Evolutionary conservation across 75 land plant genomes (phyloP), one percentile per base, ranked within the genome.

Genomic region (Sequoia sempervirens): DNA sequence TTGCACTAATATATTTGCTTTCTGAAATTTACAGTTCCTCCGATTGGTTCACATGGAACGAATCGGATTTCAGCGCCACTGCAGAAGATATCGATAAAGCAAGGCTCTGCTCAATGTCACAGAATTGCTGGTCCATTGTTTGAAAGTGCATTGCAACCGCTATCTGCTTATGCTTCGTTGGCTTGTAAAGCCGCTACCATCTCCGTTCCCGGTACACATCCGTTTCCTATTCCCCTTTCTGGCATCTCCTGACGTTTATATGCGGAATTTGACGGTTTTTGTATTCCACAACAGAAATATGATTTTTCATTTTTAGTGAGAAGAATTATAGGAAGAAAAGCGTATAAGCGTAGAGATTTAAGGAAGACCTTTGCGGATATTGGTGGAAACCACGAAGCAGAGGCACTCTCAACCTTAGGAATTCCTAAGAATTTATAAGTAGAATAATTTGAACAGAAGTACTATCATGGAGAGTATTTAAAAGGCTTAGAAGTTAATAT

Each of bases 171-270:
- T 66, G 78, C 20, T 30, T 73, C 30, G 2, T 46, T 38, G 53
- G 50, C 23, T 68, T 37, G 82, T 81, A 36, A 18, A 20, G 84
- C 80, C 1, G 50, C 80, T 13, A 78, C 80, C 32, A 45, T 78
- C 10, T 26, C 80, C 1, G 32, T 13, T 45, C 80, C 80, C 9
- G 80, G 80, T 78, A 78, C 30, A 7, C 11, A n/a, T 66, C 5
- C 23, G 7, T n/a, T n/a, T 66, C 2, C 2, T 13, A 9, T 70
- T 70, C 32, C 36, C n/a, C n/a, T 70, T 34, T 34, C 36, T 10
- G 58, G 58, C 2, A 13, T 12, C 17, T 15, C 17, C 12, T 54
- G 17, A 3, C 17, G 58, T 54, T 13, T 15, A 54, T 13, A 54
- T 54, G 17, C 17, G 5, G 58, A 54, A 54, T 4, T 54, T 12